phyloP scores from a whole-genome alignment of 2,329 filamentous ascomycete genomes.

The Microdochium bolleyi region DNA sequence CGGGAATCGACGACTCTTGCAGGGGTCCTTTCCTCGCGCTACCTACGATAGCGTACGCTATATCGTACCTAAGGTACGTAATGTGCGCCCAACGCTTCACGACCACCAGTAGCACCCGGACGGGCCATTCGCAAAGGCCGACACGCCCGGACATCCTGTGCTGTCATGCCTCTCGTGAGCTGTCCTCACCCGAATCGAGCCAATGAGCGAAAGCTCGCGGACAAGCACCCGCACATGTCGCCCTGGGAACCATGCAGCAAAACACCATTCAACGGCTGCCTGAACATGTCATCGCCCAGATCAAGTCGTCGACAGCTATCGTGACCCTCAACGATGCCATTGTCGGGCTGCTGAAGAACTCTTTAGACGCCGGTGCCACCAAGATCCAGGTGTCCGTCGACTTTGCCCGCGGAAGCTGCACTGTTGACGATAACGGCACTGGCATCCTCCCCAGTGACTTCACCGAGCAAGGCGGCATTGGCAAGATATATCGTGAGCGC shows the following conservation, averaged over 20 bases:
- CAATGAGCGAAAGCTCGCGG: too few relatives aligned
- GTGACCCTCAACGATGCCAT: constrained; percentile 65
- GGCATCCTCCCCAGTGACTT: constrained; percentile 76
- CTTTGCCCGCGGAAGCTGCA: constrained; percentile 66
- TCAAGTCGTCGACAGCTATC: constrained; percentile 79
- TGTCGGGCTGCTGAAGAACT: constrained; percentile 70
- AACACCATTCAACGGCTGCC: constrained; percentile 66
- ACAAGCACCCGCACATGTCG: too few relatives aligned
- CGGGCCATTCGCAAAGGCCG: too few relatives aligned
- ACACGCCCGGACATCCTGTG: too few relatives aligned
- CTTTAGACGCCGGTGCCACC: constrained; percentile 69
- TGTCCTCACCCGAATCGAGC: too few relatives aligned
- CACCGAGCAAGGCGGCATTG: constrained; percentile 58
- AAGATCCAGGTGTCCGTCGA: constrained; percentile 66
- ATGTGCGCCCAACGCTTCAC: too few relatives aligned
- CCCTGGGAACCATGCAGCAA: neutral
- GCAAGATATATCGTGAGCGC: constrained; percentile 57
- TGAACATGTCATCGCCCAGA: constrained; percentile 62
- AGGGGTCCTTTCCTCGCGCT: too few relatives aligned
- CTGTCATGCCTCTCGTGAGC: too few relatives aligned
- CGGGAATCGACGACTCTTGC: too few relatives aligned
- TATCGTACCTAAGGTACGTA: too few relatives aligned
- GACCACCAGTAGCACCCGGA: too few relatives aligned
- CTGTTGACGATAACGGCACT: constrained; percentile 74
- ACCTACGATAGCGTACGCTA: too few relatives aligned